phyloP scores from a whole-genome alignment of 768 basidiomycete genomes.

The Lanmaoa pseudosensibilis region DNA sequence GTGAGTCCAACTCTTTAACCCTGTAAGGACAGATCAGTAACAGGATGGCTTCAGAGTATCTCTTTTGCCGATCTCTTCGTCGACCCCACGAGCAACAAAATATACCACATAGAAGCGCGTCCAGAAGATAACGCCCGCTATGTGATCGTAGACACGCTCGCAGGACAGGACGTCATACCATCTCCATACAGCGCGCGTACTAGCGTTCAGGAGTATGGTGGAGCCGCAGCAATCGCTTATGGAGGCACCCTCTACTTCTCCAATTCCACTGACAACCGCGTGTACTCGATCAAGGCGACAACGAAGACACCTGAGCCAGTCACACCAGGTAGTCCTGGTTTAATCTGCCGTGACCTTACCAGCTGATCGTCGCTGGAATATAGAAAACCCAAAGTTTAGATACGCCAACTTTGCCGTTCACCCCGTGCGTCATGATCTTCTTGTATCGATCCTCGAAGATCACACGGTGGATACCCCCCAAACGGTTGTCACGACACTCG shows the following conservation, averaged over 20 bases:
- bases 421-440: slow-evolving; percentile 49
- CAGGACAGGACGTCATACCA: slow-evolving; percentile 50
- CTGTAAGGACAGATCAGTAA: slow-evolving; percentile 1
- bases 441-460: slow-evolving; percentile 69
- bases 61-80: slow-evolving; percentile 47
- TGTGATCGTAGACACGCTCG: slow-evolving; percentile 54
- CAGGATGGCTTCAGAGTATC: slow-evolving; percentile 26
- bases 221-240: slow-evolving; percentile 55
- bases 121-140: slow-evolving; percentile 55
- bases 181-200: slow-evolving; percentile 56
- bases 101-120: slow-evolving; percentile 62
- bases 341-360: background rate
- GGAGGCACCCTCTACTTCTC: slow-evolving; percentile 59
- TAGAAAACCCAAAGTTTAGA: slow-evolving; percentile 39
- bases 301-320: slow-evolving; percentile 43
- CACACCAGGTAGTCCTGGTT: slow-evolving; percentile 53
- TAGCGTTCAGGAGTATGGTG: slow-evolving; percentile 72
- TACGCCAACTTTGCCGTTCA: slow-evolving; percentile 65
- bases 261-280: slow-evolving; percentile 49
- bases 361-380: slow-evolving; percentile 2
- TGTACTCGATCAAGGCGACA: slow-evolving; percentile 42
- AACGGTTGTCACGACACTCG: slow-evolving; percentile 51
- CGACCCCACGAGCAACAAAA: slow-evolving; percentile 43
- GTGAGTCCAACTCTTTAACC: slow-evolving; percentile 30
- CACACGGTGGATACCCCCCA: slow-evolving; percentile 49